Evolutionary conservation across 371 early-diverging fungal genomes (phyloP).

Genomic region (Batrachochytrium dendrobatidis): DNA sequence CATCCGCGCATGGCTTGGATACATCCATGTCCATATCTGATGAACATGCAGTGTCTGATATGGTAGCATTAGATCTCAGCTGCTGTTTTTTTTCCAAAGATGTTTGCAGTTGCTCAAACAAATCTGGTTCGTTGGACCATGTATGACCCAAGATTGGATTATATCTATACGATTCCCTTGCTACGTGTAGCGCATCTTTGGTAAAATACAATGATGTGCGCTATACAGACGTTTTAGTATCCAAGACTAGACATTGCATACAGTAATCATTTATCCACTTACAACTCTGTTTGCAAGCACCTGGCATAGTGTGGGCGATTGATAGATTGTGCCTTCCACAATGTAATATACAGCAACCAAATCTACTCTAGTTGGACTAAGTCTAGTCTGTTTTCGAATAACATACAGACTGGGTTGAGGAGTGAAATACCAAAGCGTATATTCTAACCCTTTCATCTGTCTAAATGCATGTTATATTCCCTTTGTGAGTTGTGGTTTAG

Average conservation of each 20-base stretch:
- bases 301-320: conserved; percentile 78
- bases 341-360: conserved; percentile 78
- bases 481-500: no score
- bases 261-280: no score
- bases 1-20: background rate
- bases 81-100: background rate
- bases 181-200: conserved; percentile 12
- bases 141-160: conserved; percentile 13
- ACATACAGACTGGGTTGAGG: conserved; percentile 71
- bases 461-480: conserved; percentile 32
- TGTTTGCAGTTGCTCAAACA: background rate
- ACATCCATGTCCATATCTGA: background rate
- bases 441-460: conserved; percentile 85
- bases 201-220: conserved; percentile 8
- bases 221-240: background rate
- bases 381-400: conserved; percentile 71
- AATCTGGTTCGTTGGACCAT: conserved; percentile 12
- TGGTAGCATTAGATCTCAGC: background rate
- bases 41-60: background rate
- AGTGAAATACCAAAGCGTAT: conserved; percentile 63
- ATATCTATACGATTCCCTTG: background rate
- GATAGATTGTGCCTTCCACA: conserved; percentile 85
- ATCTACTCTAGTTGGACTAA: conserved; percentile 49
- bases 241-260: background rate
- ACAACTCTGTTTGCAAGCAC: conserved; percentile 78